Percentiles rank a stretch among this genome's conserved stretches.
These are phyloP conservation scores for Fomes fomentarius DNA, from an alignment of 1,284 basidiomycete species.

Conservation along the genomic window DNA sequence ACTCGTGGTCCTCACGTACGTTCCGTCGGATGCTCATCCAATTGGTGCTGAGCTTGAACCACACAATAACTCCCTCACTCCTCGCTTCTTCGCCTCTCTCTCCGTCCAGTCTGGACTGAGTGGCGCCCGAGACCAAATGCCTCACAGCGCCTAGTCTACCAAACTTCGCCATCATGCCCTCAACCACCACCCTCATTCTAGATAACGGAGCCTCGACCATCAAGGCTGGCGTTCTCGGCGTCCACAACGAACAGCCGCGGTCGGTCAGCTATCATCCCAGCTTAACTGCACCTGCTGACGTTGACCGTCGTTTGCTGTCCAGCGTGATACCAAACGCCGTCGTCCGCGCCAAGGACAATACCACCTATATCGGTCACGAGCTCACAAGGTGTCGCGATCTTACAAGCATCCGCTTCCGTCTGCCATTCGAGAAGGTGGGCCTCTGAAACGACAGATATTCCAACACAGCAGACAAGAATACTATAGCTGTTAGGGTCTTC, in stretches of 20 bases:
- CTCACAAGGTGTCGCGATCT: conserved; percentile 75
- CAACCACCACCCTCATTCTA: conserved; percentile 63
- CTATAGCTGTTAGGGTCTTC: conserved; percentile 66
- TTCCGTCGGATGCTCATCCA: neutral
- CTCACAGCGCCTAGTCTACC: too few relatives aligned
- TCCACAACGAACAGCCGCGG: conserved; percentile 38
- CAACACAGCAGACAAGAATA: conserved; percentile 5
- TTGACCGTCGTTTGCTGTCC: too few relatives aligned
- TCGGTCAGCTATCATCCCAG: conserved; percentile 13
- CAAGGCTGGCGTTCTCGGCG: conserved; percentile 64
- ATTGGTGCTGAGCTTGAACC: conserved; percentile 15
- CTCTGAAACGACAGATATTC: conserved; percentile 3
- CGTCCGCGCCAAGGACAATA: conserved; percentile 80
- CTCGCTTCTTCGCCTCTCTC: conserved; percentile 1
- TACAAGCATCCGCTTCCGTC: conserved; percentile 77
- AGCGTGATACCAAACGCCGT: conserved; percentile 82
- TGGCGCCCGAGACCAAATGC: too few relatives aligned
- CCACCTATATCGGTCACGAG: conserved; percentile 83
- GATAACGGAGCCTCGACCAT: conserved; percentile 87
- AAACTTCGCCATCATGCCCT: conserved; percentile 41
- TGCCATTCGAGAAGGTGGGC: conserved; percentile 85
- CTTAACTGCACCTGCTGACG: neutral
- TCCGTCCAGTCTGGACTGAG: conserved; percentile 5
- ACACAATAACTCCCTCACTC: neutral
- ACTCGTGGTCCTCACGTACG: neutral